Conservation (phyloP, 352 stramenopile species). For the Phytophthora sojae region DNA sequence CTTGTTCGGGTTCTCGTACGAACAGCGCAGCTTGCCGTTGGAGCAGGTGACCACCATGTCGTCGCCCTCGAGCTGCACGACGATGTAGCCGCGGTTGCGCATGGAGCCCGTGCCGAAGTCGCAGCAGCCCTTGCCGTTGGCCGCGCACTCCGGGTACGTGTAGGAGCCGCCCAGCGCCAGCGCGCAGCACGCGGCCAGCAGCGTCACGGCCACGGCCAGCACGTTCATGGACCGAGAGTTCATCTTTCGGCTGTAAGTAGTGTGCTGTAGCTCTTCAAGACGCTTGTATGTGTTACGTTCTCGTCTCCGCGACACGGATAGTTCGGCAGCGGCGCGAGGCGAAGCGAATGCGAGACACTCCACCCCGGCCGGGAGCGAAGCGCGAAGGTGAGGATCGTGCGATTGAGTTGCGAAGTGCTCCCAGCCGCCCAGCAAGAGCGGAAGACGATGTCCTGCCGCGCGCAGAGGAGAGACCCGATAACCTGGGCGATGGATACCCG, state of each 20-base stretch:
- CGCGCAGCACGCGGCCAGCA: constrained; percentile 36
- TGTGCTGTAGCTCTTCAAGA: constrained; percentile 11
- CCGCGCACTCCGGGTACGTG: constrained; percentile 67
- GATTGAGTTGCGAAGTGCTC: constrained; percentile 16
- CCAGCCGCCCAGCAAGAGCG: constrained; percentile 4
- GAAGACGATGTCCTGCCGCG: constrained; percentile 23
- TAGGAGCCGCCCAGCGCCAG: constrained; percentile 28
- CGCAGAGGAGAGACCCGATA: constrained; percentile 10
- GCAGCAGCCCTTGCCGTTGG: constrained; percentile 59
- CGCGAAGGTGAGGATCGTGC: constrained; percentile 25
- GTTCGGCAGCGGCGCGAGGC: background rate
- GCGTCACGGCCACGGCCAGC: constrained; percentile 28
- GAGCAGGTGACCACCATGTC: constrained; percentile 75
- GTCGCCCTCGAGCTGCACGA: constrained; percentile 50
- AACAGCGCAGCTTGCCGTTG: constrained; percentile 59
- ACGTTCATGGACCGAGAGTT: constrained; percentile 31
- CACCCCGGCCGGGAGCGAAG: background rate
- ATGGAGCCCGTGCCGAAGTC: constrained; percentile 60
- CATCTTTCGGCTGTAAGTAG: constrained; percentile 28
- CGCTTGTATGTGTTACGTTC: constrained; percentile 1
- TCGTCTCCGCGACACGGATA: constrained; percentile 12
- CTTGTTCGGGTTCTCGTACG: constrained; percentile 64
- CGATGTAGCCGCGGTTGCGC: constrained; percentile 67
- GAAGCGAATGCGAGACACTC: background rate
- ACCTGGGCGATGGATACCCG: constrained; percentile 1